These are phyloP conservation scores for Cetradonia linearis DNA, from an alignment of 495 filamentous ascomycete species.

Conservation along the genomic window DNA sequence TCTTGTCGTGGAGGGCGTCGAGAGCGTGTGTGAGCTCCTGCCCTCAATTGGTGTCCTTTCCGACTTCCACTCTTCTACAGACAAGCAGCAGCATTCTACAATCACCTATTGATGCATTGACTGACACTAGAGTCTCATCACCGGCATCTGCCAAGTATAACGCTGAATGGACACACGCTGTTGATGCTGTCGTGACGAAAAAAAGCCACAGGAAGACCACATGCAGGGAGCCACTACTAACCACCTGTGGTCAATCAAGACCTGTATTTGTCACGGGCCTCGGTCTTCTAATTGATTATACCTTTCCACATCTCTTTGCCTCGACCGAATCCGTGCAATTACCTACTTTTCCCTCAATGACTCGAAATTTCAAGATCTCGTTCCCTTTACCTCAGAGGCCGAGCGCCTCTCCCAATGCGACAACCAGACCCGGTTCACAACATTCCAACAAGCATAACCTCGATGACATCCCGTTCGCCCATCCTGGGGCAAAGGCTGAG, in stretches of 20 bases:
- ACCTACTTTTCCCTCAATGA: slow-evolving; percentile 9
- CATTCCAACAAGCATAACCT: slow-evolving; percentile 12
- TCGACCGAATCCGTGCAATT: neutral
- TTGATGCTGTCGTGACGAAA: slow-evolving; percentile 1
- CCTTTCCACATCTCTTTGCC: neutral
- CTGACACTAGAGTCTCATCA: neutral
- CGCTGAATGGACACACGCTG: neutral
- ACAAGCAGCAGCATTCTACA: neutral
- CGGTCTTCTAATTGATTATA: neutral
- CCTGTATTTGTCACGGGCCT: neutral
- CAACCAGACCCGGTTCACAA: slow-evolving; percentile 20
- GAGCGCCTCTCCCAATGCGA: slow-evolving; percentile 16
- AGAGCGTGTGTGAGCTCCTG: neutral
- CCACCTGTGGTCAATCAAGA: neutral
- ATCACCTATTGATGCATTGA: neutral
- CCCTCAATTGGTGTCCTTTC: neutral
- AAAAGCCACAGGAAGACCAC: slow-evolving; percentile 1
- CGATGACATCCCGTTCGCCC: slow-evolving; percentile 20
- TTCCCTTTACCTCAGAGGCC: slow-evolving; percentile 23
- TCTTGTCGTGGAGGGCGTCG: neutral
- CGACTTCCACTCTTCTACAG: neutral
- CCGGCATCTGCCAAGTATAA: neutral
- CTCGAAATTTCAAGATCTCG: slow-evolving; percentile 24
- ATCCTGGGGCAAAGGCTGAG: slow-evolving; percentile 24
- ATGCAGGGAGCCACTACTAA: slow-evolving; percentile 1